Percentiles rank a stretch among this genome's conserved stretches.
Conservation (phyloP, 768 basidiomycete genomes). For the Podaxis pistillaris region DNA sequence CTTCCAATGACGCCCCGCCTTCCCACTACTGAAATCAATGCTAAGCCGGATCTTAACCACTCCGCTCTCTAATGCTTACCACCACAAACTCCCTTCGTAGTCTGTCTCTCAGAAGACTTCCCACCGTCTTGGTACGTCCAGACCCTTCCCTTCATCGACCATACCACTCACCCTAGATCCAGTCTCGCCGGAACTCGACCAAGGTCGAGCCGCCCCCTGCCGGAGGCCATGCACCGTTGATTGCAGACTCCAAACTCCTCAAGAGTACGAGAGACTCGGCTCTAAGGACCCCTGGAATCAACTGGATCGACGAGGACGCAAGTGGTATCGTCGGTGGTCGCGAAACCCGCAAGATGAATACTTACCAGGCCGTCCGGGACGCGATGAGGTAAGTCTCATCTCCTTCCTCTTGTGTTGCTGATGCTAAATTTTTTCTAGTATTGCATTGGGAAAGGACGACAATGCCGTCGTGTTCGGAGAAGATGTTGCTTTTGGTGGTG, state of each 20-base stretch:
- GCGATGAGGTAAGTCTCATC: slow-evolving; percentile 50
- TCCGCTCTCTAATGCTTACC: slow-evolving; percentile 34
- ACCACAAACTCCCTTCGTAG: slow-evolving; percentile 27
- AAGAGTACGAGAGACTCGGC: slow-evolving; percentile 65
- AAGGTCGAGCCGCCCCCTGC: slow-evolving; percentile 66
- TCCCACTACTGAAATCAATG: slow-evolving; percentile 20
- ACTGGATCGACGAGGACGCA: slow-evolving; percentile 66
- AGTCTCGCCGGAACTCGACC: slow-evolving; percentile 53
- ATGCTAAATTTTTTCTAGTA: slow-evolving; percentile 33
- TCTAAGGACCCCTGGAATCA: slow-evolving; percentile 68
- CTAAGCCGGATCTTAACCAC: slow-evolving; percentile 43
- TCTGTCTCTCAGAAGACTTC: slow-evolving; percentile 19
- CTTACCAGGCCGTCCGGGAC: slow-evolving; percentile 90
- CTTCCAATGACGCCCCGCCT: neutral
- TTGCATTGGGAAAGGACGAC: slow-evolving; percentile 82
- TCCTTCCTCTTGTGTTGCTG: too few relatives aligned
- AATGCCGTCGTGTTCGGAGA: slow-evolving; percentile 88
- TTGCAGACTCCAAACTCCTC: slow-evolving; percentile 68
- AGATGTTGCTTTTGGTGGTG: slow-evolving; percentile 92
- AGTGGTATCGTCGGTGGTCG: slow-evolving; percentile 62
- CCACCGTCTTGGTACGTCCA: slow-evolving; percentile 21
- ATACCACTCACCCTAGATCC: slow-evolving; percentile 10
- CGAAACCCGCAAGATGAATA: slow-evolving; percentile 93
- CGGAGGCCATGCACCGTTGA: slow-evolving; percentile 73
- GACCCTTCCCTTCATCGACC: neutral